Base-by-base conservation (phyloP, 1,284 basidiomycete species). In the Cutaneotrichosporon cyanovorans region DNA sequence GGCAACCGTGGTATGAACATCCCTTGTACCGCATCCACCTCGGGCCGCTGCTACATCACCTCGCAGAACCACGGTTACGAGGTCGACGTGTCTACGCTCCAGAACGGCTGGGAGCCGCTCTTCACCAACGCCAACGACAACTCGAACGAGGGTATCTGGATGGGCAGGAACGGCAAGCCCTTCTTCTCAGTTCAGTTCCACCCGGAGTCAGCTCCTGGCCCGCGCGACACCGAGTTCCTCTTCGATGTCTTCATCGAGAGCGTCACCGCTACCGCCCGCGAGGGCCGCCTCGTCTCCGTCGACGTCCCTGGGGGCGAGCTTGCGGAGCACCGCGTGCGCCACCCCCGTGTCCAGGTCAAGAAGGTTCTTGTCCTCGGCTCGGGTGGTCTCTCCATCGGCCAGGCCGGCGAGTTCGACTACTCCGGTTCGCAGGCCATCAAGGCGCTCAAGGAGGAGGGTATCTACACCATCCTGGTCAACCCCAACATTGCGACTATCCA, bases 171-270 rank as follows among this genome's bases (percentile, higher is more conserved):
- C 59, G 71, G 68, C 53, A 70, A 73, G 46, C 93, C 93, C 2
- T 95, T 88, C 78, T 98, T 98, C 74, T 95, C 90, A 34, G 93
- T 98, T n/a, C 95, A 98, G 69, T 99, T 99, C 78, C 95, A 99
- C 72, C 95, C 95, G 32, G 95, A 99, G 72, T 93, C 89, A 33
- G 91, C 88, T 5, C 92, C 95, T n/a, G 95, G 95, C 34, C 95
- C 95, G 21, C 81, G 91, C 50, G 95, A 99, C 69, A 98, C 95
- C 48, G 95, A 98, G 72, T 98, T 96, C 76, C 78, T 99, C 49
- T 99, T 98, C 69, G 92, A 98, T 56, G 90, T 95, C 36, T 99
- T 99, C 78, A 82, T 98, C 63, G 80, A 85, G 69, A 87, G 85
- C 63, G 80, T 97, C 62, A 69, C 80, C 33, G 84, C 89, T 62